These are phyloP conservation scores for Sedum album DNA, from an alignment of 164 flowering plant species.

Conservation along the genomic window DNA sequence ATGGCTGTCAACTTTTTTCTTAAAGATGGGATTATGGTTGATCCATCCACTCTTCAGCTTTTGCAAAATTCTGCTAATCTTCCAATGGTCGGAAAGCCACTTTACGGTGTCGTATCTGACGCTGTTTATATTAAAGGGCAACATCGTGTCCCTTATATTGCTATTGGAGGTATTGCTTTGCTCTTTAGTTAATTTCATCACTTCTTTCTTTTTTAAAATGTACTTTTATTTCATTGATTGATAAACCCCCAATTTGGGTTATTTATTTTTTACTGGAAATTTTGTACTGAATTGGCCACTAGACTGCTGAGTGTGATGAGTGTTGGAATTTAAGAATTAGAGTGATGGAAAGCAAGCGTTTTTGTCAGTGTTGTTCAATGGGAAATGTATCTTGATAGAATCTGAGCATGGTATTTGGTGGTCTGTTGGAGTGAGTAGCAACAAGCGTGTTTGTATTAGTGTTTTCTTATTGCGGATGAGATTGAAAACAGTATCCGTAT, in stretches of 20 bases:
- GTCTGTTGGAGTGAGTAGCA: background rate
- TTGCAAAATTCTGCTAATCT: conserved; percentile 70
- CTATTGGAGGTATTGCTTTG: conserved; percentile 56
- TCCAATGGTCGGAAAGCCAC: conserved; percentile 91
- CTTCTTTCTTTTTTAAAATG: background rate
- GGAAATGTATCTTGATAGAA: background rate
- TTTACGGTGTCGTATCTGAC: conserved; percentile 82
- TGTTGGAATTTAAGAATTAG: background rate
- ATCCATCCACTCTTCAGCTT: conserved; percentile 74
- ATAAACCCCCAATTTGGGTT: background rate
- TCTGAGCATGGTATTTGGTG: background rate
- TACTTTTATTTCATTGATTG: background rate
- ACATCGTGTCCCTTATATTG: conserved; percentile 82
- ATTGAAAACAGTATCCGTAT: no score
- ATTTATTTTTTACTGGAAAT: no score
- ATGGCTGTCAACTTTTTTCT: conserved; percentile 69
- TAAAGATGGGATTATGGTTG: conserved; percentile 61
- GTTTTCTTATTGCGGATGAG: background rate
- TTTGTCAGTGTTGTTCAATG: background rate
- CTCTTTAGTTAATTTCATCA: background rate
- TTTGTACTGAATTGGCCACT: background rate
- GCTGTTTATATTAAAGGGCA: conserved; percentile 62
- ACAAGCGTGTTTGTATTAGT: no score
- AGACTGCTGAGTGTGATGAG: background rate
- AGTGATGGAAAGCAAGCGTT: background rate